Conservation (phyloP, 805 yeast genomes). For the Clavispora fructus region DNA sequence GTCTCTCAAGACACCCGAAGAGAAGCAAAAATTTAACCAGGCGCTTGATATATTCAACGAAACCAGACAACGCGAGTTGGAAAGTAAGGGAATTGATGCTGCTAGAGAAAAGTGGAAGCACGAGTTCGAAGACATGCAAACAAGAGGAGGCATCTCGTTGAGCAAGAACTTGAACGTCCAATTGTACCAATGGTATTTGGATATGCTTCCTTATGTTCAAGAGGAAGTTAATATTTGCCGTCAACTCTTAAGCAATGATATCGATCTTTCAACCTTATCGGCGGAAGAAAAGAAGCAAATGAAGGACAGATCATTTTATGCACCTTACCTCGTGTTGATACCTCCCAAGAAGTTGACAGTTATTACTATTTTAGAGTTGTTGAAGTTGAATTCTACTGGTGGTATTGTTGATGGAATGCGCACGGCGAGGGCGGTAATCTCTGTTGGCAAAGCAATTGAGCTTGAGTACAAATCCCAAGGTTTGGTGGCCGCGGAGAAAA, state of each 20-base stretch:
- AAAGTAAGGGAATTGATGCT: slow-evolving; percentile 73
- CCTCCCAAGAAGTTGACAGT: slow-evolving; percentile 78
- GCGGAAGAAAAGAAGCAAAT: slow-evolving; percentile 18
- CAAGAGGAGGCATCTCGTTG: slow-evolving; percentile 52
- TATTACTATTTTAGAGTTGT: slow-evolving; percentile 74
- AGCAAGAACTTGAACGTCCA: slow-evolving; percentile 63
- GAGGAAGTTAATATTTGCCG: slow-evolving; percentile 59
- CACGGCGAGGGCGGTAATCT: slow-evolving; percentile 72
- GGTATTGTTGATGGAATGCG: slow-evolving; percentile 79
- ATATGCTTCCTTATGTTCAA: slow-evolving; percentile 63
- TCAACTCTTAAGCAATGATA: slow-evolving; percentile 32
- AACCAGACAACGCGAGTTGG: slow-evolving; percentile 71
- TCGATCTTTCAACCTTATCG: slow-evolving; percentile 2
- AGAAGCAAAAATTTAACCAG: slow-evolving; percentile 49
- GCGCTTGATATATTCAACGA: slow-evolving; percentile 67
- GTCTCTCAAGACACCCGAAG: slow-evolving; percentile 40
- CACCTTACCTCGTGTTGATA: slow-evolving; percentile 71
- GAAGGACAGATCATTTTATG: slow-evolving; percentile 53
- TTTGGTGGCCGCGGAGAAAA: slow-evolving; percentile 52
- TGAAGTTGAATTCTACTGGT: slow-evolving; percentile 69
- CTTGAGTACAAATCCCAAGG: slow-evolving; percentile 73
- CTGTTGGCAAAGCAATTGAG: slow-evolving; percentile 82
- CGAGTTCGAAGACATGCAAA: slow-evolving; percentile 62
- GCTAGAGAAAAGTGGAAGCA: slow-evolving; percentile 88
- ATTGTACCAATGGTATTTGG: slow-evolving; percentile 80